Percentiles rank a stretch among this genome's conserved stretches.
Evolutionary conservation across 1,284 basidiomycete species (phyloP).

Genomic region (Cutaneotrichosporon spelunceum): DNA sequence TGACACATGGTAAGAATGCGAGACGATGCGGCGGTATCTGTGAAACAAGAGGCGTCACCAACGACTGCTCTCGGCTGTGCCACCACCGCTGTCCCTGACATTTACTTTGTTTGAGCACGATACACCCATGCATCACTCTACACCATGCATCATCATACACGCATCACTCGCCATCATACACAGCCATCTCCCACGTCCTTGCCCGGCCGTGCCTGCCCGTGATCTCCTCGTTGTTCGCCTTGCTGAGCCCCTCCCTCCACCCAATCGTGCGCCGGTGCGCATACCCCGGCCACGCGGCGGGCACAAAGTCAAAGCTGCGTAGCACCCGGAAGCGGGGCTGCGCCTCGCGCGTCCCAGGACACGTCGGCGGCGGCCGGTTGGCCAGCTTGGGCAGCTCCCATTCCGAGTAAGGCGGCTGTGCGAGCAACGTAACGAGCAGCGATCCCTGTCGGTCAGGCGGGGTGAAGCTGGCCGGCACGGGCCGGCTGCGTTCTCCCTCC

Average conservation of each 20-base stretch:
- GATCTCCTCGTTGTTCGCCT: constrained; percentile 50
- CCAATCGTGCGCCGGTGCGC: constrained; percentile 90
- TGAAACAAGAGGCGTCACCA: too few relatives aligned
- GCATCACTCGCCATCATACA: constrained; percentile 21
- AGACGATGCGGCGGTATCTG: too few relatives aligned
- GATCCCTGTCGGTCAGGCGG: constrained; percentile 54
- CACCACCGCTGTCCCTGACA: too few relatives aligned
- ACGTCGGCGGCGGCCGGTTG: constrained; percentile 54
- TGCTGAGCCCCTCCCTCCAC: constrained; percentile 52
- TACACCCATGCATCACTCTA: too few relatives aligned
- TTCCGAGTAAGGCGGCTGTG: constrained; percentile 79
- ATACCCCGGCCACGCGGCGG: constrained; percentile 74
- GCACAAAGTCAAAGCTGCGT: constrained; percentile 77
- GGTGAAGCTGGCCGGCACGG: constrained; percentile 31
- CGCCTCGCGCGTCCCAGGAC: constrained; percentile 25
- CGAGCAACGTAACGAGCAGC: constrained; percentile 77
- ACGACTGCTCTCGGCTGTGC: too few relatives aligned
- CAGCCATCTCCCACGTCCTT: constrained; percentile 48
- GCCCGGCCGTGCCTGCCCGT: constrained; percentile 40
- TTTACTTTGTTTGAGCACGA: too few relatives aligned
- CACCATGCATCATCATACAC: neutral
- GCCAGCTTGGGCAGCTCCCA: constrained; percentile 81
- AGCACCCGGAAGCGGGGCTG: constrained; percentile 71
- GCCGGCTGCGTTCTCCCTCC: constrained; percentile 25
- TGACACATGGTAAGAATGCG: too few relatives aligned